Base-by-base conservation (phyloP, 805 yeast species). In the Metschnikowia koreensis region DNA sequence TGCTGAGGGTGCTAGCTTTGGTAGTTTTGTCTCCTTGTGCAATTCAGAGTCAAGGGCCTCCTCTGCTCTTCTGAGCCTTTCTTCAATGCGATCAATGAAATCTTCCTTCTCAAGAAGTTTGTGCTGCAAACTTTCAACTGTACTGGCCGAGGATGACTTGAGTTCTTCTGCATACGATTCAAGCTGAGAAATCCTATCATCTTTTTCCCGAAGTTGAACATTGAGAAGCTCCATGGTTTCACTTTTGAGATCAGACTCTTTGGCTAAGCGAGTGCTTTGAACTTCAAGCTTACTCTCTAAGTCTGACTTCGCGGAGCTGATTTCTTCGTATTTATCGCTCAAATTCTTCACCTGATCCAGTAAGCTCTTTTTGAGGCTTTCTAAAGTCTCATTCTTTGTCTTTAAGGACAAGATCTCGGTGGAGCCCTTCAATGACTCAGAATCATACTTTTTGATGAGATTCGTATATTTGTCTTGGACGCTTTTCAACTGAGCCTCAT, bases 181-280 rank as follows among this genome's bases (percentile, higher is more conserved):
- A 22, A 87, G 68, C 47, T 81, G 80, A 0, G 65, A 61, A 8
- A 87, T 75, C 50, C 92, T 74, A 2, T 67, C 66, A 42, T 74
- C 70, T 17, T 83, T 74, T 47, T 84, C 86, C 3, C 73, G 72
- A 7, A 81, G 75, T 74, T 78, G 76, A 6, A 69, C 53, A 46
- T 84, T 82, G 49, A 85, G 72, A 15, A 87, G 68, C 41, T 79
- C 81, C 6, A 81, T 71, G 38, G 84, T 66, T 46, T 87, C 81
- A 46, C 84, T 84, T 64, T 86, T 89, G 42, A 81, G 67, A 1
- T 81, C 55, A 6, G 70, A 46, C 49, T 74, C 77, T 47, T 64
- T 68, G n/a, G 65, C 51, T 16, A 66, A 61, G 40, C 66, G 65
- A 10, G 66, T 65, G 68, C 84, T 77, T 61, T 86, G 91, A 33